Evolutionary conservation across 352 stramenopile genomes (phyloP), one percentile per base, ranked within the genome.

Genomic region (Phytophthora capsici): DNA sequence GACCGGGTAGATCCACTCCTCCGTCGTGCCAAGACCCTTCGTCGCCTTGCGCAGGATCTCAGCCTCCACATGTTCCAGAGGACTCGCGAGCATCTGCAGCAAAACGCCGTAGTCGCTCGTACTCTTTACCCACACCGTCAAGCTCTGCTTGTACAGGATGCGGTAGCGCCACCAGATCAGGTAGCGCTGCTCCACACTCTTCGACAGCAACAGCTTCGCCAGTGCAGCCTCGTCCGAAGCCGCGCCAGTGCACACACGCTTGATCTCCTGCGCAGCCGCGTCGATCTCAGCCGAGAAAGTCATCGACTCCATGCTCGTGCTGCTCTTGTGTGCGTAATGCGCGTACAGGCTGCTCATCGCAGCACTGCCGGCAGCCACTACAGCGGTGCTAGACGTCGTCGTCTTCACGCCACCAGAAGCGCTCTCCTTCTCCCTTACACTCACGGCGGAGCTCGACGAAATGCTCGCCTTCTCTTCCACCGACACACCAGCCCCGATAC

Each of bases 231-330:
- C 65, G 46, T 73, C 65, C 17, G 62, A 56, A 44, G 40, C 47
- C 26, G 40, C 28, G 22, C 53, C 58, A 13, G 52, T 69, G 52
- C 58, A 73, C 52, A 50, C 49, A 26, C 53, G 48, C 32, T 87
- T 48, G 68, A 86, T 82, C 65, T 85, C 71, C 30, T 90, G 69
- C 22, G 63, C 70, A 48, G 67, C 61, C 16, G 53, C 55, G 49
- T 90, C 73, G 20, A 86, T 78, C 14, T 71, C 65, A 6, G 59
- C 41, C 46, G 73, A 71, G 64, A 68, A 80, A 37, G 71, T 61
- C 47, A 73, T 59, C 58, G 57, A 61, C 46, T 62, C 53, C 30
- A 65, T 36, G 32, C 17, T 65, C 28, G 28, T 9, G 34, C 52
- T 63, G 37, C 61, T 19, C 52, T 69, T 48, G 30, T n/a, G 43